Evolutionary conservation across 75 land plant species (phyloP).

Genomic region (Adiantum capillusveneris): DNA sequence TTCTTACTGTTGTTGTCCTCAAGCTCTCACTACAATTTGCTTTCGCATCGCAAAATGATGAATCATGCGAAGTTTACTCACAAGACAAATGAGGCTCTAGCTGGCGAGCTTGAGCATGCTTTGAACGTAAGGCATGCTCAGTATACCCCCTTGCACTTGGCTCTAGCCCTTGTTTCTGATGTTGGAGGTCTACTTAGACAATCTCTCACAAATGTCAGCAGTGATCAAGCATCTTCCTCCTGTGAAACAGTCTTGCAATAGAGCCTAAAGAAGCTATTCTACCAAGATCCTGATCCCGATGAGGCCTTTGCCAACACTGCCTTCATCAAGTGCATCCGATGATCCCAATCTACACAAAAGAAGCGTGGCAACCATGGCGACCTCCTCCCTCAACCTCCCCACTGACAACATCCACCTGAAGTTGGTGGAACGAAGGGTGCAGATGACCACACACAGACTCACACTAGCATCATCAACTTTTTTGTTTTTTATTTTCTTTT

Average conservation of each 20-base stretch:
- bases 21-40: too few species aligned
- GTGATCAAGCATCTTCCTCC: conserved; percentile 46
- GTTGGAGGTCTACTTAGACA: conserved; percentile 62
- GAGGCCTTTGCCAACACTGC: conserved; percentile 69
- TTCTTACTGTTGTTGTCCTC: too few species aligned
- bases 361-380: conserved; percentile 68
- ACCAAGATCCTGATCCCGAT: conserved; percentile 85
- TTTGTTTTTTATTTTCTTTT: too few species aligned
- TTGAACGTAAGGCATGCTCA: conserved; percentile 67
- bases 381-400: too few species aligned
- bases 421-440: too few species aligned
- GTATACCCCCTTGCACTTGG: conserved; percentile 82
- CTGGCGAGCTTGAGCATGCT: conserved; percentile 77
- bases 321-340: conserved; percentile 64
- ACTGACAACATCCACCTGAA: too few species aligned
- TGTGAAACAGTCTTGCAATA: conserved; percentile 59
- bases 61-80: conserved; percentile 90
- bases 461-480: too few species aligned
- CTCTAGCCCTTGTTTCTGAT: conserved; percentile 55
- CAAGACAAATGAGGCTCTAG: conserved; percentile 87
- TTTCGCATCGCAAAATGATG: too few species aligned
- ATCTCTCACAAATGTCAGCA: conserved; percentile 47
- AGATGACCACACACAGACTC: too few species aligned
- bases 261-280: conserved; percentile 67
- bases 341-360: conserved; percentile 79